phyloP scores from a whole-genome alignment of 2,329 filamentous ascomycete species.

The Sclerotinia spermophila region DNA sequence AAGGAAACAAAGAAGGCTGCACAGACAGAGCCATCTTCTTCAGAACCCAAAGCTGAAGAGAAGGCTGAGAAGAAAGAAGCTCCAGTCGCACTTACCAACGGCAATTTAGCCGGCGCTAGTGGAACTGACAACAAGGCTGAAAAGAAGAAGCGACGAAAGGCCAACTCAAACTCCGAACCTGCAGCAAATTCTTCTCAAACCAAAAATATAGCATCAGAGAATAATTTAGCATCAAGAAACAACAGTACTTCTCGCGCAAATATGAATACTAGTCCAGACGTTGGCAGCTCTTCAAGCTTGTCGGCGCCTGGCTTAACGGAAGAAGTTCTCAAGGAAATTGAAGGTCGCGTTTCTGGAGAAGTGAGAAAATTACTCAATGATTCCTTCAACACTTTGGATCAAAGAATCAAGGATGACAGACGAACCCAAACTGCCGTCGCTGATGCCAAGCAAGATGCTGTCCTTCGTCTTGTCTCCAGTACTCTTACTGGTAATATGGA shows the following conservation, averaged over 20 bases:
- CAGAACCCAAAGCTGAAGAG: constrained; percentile 38
- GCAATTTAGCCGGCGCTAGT: constrained; percentile 29
- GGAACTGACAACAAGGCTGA: constrained; percentile 54
- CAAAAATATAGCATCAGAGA: constrained; percentile 36
- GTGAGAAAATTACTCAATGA: constrained; percentile 52
- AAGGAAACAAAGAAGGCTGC: constrained; percentile 34
- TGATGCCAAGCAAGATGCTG: constrained; percentile 64
- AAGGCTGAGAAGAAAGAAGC: constrained; percentile 39
- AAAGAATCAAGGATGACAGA: constrained; percentile 64
- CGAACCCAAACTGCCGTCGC: constrained; percentile 59
- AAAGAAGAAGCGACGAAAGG: constrained; percentile 70
- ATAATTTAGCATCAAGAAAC: constrained; percentile 34
- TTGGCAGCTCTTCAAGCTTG: constrained; percentile 17
- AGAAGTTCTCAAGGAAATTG: constrained; percentile 46
- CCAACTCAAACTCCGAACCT: constrained; percentile 40
- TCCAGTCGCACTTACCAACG: constrained; percentile 25
- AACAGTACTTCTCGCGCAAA: constrained; percentile 28
- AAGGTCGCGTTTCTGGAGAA: constrained; percentile 45
- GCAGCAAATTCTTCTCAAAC: constrained; percentile 25
- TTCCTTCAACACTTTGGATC: constrained; percentile 58
- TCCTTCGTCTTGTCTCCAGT: constrained; percentile 64
- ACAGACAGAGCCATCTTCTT: constrained; percentile 24
- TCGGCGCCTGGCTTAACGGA: constrained; percentile 40
- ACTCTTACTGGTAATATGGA: constrained; percentile 70
- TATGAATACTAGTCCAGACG: constrained; percentile 22